phyloP scores from a whole-genome alignment of 176 grass and related monocot genomes.

The Tuctoria greenei region DNA sequence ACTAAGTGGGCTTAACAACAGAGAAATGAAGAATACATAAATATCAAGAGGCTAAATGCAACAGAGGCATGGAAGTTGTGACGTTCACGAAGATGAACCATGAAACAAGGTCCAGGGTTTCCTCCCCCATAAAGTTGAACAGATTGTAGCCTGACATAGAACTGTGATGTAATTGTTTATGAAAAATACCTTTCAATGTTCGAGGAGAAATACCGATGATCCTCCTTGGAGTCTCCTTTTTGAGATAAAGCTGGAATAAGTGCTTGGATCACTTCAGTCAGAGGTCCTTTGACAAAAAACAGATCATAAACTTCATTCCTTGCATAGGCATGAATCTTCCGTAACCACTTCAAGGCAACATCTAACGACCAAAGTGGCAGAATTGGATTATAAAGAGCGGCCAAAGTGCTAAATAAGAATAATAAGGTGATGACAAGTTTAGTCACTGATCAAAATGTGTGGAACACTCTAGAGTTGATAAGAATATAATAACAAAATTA shows the following conservation, averaged over 20 bases:
- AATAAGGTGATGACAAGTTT: slow-evolving; percentile 26
- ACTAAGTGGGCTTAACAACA: neutral
- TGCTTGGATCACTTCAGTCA: slow-evolving; percentile 74
- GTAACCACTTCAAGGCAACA: slow-evolving; percentile 81
- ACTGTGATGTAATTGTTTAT: neutral
- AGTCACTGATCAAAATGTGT: slow-evolving; percentile 14
- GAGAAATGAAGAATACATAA: neutral
- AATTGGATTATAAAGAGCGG: slow-evolving; percentile 27
- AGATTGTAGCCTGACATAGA: slow-evolving; percentile 17
- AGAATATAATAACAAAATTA: slow-evolving; percentile 4
- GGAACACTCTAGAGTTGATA: slow-evolving; percentile 17
- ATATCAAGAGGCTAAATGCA: neutral
- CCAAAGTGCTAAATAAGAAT: slow-evolving; percentile 19
- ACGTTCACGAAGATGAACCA: neutral
- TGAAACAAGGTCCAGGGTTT: no score
- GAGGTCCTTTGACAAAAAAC: slow-evolving; percentile 83
- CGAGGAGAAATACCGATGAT: slow-evolving; percentile 51
- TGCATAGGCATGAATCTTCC: slow-evolving; percentile 41
- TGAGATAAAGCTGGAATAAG: slow-evolving; percentile 71
- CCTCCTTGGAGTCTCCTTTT: slow-evolving; percentile 62
- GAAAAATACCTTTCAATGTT: slow-evolving; percentile 77
- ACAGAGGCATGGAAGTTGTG: neutral
- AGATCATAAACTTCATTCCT: slow-evolving; percentile 86
- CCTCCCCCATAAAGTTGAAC: slow-evolving; percentile 9
- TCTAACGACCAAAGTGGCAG: slow-evolving; percentile 54